Conservation (phyloP, 495 filamentous ascomycete genomes). For the Tuber brumale region DNA sequence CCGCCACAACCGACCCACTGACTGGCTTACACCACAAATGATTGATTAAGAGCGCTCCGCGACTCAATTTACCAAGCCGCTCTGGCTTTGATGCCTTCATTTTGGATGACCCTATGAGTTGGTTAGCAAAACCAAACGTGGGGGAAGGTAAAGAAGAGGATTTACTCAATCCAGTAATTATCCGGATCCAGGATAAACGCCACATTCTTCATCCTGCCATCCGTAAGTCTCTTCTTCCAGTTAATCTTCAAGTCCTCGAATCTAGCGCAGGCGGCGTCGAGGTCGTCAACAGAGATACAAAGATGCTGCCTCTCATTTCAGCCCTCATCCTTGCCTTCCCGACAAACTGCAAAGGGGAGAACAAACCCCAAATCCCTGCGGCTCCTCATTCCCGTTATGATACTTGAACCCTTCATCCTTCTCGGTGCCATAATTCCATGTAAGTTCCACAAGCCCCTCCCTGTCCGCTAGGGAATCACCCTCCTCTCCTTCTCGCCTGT, state of each 20-base stretch:
- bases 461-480: slow-evolving; percentile 53
- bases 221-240: slow-evolving; percentile 92
- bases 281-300: slow-evolving; percentile 81
- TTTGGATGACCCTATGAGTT: slow-evolving; percentile 59
- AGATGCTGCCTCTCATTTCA: slow-evolving; percentile 19
- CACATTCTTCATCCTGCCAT: slow-evolving; percentile 90
- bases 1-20: neutral
- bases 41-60: neutral
- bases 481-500: slow-evolving; percentile 44
- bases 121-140: slow-evolving; percentile 15
- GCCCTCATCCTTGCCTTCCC: neutral
- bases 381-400: slow-evolving; percentile 84
- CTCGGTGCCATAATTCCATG: slow-evolving; percentile 97
- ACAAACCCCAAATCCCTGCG: slow-evolving; percentile 75
- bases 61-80: slow-evolving; percentile 46
- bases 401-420: slow-evolving; percentile 77
- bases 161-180: slow-evolving; percentile 75
- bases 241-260: slow-evolving; percentile 74
- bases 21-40: neutral
- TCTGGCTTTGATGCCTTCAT: slow-evolving; percentile 54
- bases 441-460: slow-evolving; percentile 83
- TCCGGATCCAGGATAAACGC: slow-evolving; percentile 92
- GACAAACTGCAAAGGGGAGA: neutral
- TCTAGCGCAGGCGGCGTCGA: slow-evolving; percentile 74
- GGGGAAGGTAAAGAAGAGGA: neutral